Evolutionary conservation across 495 filamentous ascomycete species (phyloP).

Genomic region (Talaromyces proteolyticus): DNA sequence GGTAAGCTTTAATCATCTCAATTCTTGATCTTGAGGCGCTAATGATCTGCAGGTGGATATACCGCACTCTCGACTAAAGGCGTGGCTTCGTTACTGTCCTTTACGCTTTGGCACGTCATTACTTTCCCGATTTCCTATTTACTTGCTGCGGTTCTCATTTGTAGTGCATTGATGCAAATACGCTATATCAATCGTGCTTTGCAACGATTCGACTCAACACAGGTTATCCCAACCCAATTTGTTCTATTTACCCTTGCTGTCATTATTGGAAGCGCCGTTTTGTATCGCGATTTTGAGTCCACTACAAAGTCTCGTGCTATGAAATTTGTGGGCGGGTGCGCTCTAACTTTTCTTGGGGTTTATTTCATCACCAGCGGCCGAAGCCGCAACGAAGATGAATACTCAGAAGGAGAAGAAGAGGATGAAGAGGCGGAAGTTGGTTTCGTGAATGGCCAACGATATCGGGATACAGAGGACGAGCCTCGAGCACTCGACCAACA

Average conservation of each 20-base stretch:
- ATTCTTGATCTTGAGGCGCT: slow-evolving; percentile 15
- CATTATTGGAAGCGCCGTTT: slow-evolving; percentile 84
- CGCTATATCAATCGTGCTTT: slow-evolving; percentile 93
- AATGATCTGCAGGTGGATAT: slow-evolving; percentile 64
- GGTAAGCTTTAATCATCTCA: slow-evolving; percentile 46
- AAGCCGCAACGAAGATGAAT: slow-evolving; percentile 36
- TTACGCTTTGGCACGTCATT: slow-evolving; percentile 77
- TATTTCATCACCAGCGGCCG: slow-evolving; percentile 79
- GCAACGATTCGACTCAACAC: slow-evolving; percentile 91
- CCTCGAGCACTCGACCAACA: slow-evolving; percentile 8
- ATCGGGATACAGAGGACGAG: slow-evolving; percentile 31
- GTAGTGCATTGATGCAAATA: slow-evolving; percentile 89
- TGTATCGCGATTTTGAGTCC: slow-evolving; percentile 91
- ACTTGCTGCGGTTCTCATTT: slow-evolving; percentile 67
- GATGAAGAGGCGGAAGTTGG: slow-evolving; percentile 42
- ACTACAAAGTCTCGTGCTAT: slow-evolving; percentile 59
- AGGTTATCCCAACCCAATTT: slow-evolving; percentile 96
- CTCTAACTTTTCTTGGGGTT: slow-evolving; percentile 87
- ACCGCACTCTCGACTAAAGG: slow-evolving; percentile 95
- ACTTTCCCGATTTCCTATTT: slow-evolving; percentile 89
- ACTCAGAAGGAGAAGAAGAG: slow-evolving; percentile 38
- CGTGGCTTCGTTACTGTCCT: slow-evolving; percentile 88
- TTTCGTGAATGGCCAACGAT: slow-evolving; percentile 35
- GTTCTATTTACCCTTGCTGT: slow-evolving; percentile 94
- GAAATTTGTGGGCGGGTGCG: slow-evolving; percentile 86